Evolutionary conservation across 2,329 filamentous ascomycete species (phyloP), one percentile per base, ranked within the genome.

Genomic region (Coniella lustricola): DNA sequence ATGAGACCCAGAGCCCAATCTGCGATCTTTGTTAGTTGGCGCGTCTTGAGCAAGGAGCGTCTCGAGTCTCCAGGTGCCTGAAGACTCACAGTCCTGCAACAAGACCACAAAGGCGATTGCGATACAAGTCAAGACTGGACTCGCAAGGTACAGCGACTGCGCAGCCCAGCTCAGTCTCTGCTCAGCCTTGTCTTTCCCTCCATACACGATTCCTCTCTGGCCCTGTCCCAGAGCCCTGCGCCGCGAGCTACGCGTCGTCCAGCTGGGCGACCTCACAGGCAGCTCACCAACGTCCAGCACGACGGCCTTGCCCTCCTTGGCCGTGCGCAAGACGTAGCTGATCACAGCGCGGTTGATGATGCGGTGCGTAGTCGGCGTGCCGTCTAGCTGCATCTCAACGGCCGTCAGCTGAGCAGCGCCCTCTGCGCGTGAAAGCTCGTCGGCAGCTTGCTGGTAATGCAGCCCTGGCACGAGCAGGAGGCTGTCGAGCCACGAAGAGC

Each of bases 401-500:
- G 71, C 50, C 60, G 70, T 63, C 67, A 70, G 4, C 67, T 60
- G 67, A 3, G 64, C 66, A 13, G 65, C 63, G 17, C 67, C 67
- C 32, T 63, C 64, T 48, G 73, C 69, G 3, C 67, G 62, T 50
- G 68, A 68, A 14, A 82, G 62, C 1, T 70, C 67, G 12, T 76
- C 68, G 9, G 77, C 77, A 3, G 72, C 69, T 55, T 82, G 77
- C 55, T 83, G 77, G 54, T 75, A 75, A 61, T 84, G 81, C 44
- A 83, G 58, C 0, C 81, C 80, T 0, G 80, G 80, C 2, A 75
- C 77, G 3, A 84, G 67, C 12, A 82, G 66, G 10, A 84, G 66
- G 7, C 66, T 66, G 59, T 83, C 80, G 1, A 79, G 64, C 67
- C 75, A 76, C 2, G 71, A 73, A 1, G 77, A 74, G 3, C 75